Conservation (phyloP, 345 rosid species). For the Euphorbia lathyris region DNA sequence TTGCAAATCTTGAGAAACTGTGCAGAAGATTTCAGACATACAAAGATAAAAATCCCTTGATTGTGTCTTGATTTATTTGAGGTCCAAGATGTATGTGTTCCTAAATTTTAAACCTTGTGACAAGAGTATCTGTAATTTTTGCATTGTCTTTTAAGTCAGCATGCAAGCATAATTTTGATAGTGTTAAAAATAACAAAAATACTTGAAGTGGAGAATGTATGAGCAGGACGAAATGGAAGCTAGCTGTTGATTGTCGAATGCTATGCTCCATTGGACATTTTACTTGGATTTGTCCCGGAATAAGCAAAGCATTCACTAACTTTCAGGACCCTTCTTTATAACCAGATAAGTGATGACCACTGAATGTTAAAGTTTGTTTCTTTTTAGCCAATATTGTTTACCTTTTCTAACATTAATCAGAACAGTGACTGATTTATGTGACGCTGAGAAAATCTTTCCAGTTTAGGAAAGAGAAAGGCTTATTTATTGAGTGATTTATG, state of each 20-base stretch:
- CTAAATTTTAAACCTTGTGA: background rate
- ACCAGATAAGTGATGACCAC: no score
- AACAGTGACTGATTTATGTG: no score
- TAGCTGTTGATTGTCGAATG: no score
- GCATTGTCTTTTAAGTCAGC: background rate
- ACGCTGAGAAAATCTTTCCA: background rate
- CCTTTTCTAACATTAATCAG: background rate
- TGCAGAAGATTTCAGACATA: conserved; percentile 58
- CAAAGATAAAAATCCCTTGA: conserved; percentile 60
- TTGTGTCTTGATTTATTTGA: conserved; percentile 15
- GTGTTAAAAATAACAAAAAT: background rate
- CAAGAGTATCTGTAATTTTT: background rate
- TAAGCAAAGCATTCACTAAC: no score
- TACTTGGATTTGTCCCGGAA: no score
- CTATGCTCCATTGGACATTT: no score
- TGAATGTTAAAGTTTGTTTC: no score
- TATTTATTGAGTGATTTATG: background rate
- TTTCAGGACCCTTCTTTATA: no score
- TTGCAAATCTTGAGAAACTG: conserved; percentile 59
- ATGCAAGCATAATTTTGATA: background rate
- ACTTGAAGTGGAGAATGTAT: background rate
- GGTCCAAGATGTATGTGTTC: background rate
- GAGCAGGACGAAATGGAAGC: background rate
- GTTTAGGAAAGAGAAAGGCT: background rate
- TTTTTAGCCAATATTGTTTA: no score